Base-by-base conservation (phyloP, 495 filamentous ascomycete genomes). In the Podospora comata region DNA sequence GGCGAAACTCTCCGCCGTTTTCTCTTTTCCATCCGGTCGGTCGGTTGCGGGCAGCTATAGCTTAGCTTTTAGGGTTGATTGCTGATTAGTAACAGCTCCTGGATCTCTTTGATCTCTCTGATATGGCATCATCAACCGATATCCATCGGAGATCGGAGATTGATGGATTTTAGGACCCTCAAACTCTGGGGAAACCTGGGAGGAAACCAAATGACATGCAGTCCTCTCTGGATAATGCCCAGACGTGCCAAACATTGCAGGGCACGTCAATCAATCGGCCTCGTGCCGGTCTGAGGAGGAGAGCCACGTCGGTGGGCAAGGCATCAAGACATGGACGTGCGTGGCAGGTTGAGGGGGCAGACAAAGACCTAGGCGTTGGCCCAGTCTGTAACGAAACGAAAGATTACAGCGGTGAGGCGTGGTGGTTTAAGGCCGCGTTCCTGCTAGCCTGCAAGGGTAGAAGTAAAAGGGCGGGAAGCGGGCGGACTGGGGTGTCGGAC, bases 401-500 rank as follows among this genome's bases (percentile, higher is more conserved):
- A 48, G 15, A 48, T 48, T 48, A 48, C 39, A 13, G 39, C 39
- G 39, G 39, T 48, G 39, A 48, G 39, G 39, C 39, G 39, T 48
- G 13, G 39, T 39, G 5, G 34, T 5, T 48, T 18, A 48, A 48
- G 39, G 39, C 39, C 39, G 39, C 39, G 39, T 48, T 60, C 55
- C 63, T 34, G 23, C 11, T 53, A 65, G 64, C 65, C 44, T 65
- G 63, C 68, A 70, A 68, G 68, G 60, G 64, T 70, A 67, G 23
- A 23, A 23, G 23, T 23, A 58, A 18, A 53, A 59, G 34, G 60
- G 70, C 23, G 64, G 15, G 13, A 4, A 48, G 64, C 44, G 48
- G 65, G 60, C 56, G 65, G 27, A 48, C 32, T 30, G 64, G 65
- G 57, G 61, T 71, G 69, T 68, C 67, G 73, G 73, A 64, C 53